Conservation (phyloP, 2,329 filamentous ascomycete genomes). For the Ceratocystis destructans region DNA sequence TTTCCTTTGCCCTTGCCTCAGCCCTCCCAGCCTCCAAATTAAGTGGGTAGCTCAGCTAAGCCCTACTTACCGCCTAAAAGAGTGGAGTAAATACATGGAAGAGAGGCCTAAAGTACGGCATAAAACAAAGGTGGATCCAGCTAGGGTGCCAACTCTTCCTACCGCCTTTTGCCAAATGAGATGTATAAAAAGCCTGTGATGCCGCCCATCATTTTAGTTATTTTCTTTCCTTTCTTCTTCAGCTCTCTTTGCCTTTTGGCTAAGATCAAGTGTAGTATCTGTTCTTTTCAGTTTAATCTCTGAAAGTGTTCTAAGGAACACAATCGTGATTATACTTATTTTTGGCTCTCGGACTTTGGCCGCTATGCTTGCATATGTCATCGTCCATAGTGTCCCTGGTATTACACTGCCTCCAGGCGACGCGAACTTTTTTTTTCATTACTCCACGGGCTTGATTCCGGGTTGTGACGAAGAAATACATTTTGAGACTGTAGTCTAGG, state of each 20-base stretch:
- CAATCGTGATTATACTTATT: constrained; percentile 76
- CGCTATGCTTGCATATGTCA: constrained; percentile 20
- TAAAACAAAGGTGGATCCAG: background rate
- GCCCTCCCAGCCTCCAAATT: too few species aligned
- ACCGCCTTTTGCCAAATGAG: constrained; percentile 34
- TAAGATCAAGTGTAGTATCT: constrained; percentile 96
- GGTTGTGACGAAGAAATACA: constrained; percentile 29
- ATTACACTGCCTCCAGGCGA: constrained; percentile 34
- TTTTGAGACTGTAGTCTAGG: background rate
- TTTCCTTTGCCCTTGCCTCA: too few species aligned
- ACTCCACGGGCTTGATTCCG: constrained; percentile 27
- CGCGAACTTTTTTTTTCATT: constrained; percentile 32
- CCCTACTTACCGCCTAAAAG: too few species aligned
- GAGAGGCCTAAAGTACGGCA: background rate
- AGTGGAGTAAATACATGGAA: too few species aligned
- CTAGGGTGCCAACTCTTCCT: background rate
- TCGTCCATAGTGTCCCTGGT: constrained; percentile 27
- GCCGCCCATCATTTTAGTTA: constrained; percentile 68
- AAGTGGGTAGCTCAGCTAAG: too few species aligned
- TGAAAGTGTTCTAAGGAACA: constrained; percentile 65
- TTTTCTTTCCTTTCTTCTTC: constrained; percentile 39
- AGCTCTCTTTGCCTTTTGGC: constrained; percentile 37
- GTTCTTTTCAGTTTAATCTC: constrained; percentile 97
- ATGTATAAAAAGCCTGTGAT: constrained; percentile 44
- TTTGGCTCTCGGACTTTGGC: constrained; percentile 25